A percentile compares a stretch with the other conserved stretches of the same genome.
Conservation (phyloP, 352 stramenopile genomes). For the Globisporangium cederbergense region DNA sequence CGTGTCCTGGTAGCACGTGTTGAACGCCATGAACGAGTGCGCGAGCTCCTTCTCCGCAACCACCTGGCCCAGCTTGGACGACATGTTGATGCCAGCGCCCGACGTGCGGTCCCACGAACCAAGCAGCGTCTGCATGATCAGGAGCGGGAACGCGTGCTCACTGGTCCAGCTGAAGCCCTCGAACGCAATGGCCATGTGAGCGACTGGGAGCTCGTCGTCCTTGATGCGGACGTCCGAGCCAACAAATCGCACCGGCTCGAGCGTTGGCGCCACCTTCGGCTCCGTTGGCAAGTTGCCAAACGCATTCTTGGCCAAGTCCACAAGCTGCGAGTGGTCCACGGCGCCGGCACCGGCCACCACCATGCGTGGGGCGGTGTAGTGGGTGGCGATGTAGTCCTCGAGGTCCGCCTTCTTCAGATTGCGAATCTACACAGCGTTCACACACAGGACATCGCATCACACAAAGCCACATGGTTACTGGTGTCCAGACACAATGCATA, state of each 20-base stretch:
- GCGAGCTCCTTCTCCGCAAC: slow-evolving; percentile 95
- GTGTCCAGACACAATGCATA: background rate
- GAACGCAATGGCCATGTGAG: slow-evolving; percentile 97
- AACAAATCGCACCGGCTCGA: slow-evolving; percentile 82
- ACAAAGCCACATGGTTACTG: background rate
- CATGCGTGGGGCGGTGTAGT: slow-evolving; percentile 99
- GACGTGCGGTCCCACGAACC: slow-evolving; percentile 91
- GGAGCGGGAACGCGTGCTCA: slow-evolving; percentile 97
- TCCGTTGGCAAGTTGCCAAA: slow-evolving; percentile 93
- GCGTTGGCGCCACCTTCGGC: slow-evolving; percentile 58
- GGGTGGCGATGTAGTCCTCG: slow-evolving; percentile 97
- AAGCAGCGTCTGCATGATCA: slow-evolving; percentile 96
- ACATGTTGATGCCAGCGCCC: slow-evolving; percentile 93
- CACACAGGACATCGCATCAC: background rate
- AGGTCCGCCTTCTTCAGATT: slow-evolving; percentile 95
- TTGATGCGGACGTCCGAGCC: slow-evolving; percentile 91
- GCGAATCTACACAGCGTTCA: slow-evolving; percentile 46
- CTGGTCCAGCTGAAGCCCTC: slow-evolving; percentile 98
- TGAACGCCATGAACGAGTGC: slow-evolving; percentile 99
- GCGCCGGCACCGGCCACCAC: slow-evolving; percentile 97
- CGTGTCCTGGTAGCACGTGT: slow-evolving; percentile 99
- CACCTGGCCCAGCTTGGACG: slow-evolving; percentile 95
- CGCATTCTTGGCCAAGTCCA: slow-evolving; percentile 94
- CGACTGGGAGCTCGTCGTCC: slow-evolving; percentile 84
- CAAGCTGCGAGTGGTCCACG: slow-evolving; percentile 97